Evolutionary conservation across 495 filamentous ascomycete species (phyloP).

Genomic region (Durotheca rogersii): DNA sequence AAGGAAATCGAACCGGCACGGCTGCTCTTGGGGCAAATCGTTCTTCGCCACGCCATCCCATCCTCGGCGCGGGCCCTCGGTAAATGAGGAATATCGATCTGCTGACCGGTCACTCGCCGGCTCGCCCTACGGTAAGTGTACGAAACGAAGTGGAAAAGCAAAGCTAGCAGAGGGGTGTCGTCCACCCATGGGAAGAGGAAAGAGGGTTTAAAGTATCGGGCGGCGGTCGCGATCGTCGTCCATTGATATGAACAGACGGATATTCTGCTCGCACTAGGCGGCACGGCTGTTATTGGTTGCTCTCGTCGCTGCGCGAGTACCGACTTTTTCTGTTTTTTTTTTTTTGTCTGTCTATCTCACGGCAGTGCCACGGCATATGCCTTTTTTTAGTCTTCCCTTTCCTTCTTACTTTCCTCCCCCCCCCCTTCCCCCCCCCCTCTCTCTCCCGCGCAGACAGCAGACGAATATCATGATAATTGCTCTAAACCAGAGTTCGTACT

Average conservation of each 20-base stretch:
- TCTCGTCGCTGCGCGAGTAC: conserved; percentile 2
- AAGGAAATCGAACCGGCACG: neutral
- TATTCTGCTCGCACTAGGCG: neutral
- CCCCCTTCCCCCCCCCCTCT: no score
- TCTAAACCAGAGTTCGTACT: neutral
- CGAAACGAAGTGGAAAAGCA: no score
- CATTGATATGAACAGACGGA: conserved; percentile 10
- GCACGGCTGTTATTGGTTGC: conserved; percentile 5
- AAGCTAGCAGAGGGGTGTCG: no score
- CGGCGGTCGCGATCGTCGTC: neutral
- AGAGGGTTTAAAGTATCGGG: neutral
- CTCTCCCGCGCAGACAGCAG: neutral
- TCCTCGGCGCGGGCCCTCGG: neutral
- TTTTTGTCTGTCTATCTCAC: conserved; percentile 2
- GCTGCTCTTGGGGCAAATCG: conserved; percentile 2
- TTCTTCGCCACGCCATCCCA: no score
- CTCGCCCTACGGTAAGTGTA: no score
- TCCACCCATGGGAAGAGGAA: neutral
- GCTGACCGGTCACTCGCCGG: neutral
- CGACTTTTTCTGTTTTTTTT: neutral
- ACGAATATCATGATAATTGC: neutral
- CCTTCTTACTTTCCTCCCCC: no score
- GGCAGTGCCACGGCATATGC: conserved; percentile 12
- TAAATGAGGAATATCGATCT: neutral
- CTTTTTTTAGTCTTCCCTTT: no score